Percentiles rank a stretch among this genome's conserved stretches.
Conservation (phyloP, 768 basidiomycete genomes). For the Galerina marginata region DNA sequence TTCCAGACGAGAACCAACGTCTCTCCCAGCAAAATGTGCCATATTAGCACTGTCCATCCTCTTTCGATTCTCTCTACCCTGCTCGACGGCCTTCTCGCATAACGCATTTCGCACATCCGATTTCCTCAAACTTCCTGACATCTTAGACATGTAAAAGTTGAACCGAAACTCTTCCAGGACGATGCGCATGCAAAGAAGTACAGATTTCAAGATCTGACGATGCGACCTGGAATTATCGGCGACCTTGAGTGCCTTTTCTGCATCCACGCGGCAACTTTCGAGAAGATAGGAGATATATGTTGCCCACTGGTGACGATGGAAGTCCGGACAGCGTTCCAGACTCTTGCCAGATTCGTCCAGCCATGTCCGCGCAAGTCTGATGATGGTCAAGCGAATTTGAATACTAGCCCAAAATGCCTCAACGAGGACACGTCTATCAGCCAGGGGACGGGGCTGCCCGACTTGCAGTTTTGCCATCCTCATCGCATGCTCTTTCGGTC, state of each 20-base stretch:
- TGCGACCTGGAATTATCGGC: slow-evolving; percentile 55
- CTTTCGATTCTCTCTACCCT: neutral
- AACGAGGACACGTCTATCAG: slow-evolving; percentile 62
- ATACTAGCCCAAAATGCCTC: slow-evolving; percentile 65
- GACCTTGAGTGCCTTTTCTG: slow-evolving; percentile 47
- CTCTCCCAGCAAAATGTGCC: slow-evolving; percentile 9
- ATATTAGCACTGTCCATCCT: neutral
- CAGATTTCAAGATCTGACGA: slow-evolving; percentile 55
- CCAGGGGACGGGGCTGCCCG: slow-evolving; percentile 61
- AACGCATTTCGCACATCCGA: slow-evolving; percentile 25
- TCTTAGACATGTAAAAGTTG: slow-evolving; percentile 41
- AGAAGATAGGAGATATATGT: slow-evolving; percentile 52
- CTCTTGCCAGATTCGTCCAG: slow-evolving; percentile 35
- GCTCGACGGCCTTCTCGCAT: slow-evolving; percentile 15
- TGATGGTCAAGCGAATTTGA: slow-evolving; percentile 56
- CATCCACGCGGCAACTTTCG: slow-evolving; percentile 51
- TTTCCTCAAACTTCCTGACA: slow-evolving; percentile 29
- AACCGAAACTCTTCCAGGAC: slow-evolving; percentile 57
- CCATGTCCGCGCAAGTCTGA: slow-evolving; percentile 48
- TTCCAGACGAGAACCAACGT: slow-evolving; percentile 17
- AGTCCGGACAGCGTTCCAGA: slow-evolving; percentile 14
- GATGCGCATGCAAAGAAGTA: slow-evolving; percentile 48
- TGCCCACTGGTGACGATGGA: slow-evolving; percentile 49
- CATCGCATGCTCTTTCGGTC: slow-evolving; percentile 56
- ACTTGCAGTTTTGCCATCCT: slow-evolving; percentile 54